Evolutionary conservation across 345 rosid species (phyloP), one percentile per base, ranked within the genome.

Genomic region (Populus nigra): DNA sequence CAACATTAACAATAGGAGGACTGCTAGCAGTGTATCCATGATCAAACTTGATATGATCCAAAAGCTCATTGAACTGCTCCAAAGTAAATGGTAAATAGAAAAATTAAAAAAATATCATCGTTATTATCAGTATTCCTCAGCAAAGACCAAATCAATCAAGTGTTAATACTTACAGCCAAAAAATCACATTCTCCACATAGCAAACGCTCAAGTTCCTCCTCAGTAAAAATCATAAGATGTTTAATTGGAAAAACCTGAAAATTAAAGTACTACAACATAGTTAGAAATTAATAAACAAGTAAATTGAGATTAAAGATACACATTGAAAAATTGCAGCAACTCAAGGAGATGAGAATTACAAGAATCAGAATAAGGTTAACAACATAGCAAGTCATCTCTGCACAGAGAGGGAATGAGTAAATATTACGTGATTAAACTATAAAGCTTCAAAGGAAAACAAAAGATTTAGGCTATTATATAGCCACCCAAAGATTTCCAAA

Each of bases 11-110:
- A 69, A 95, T 76, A 1, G 98, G 97, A 77, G 89, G 92, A 84
- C 99, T 95, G 88, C 99, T 93, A 31, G 94, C 91, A n/a, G 99
- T 92, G 82, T 95, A 95, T 84, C 98, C 99, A 76, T 95, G 99
- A 87, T 95, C 99, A 49, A 93, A 93, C 89, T 95, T 95, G 83
- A 95, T 84, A 84, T 95, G 94, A 84, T 95, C 98, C 87, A 88
- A 76, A 43, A 93, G 89, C 80, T 93, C 96, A 75, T 87, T 88
- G 78, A 85, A 86, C 97, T 93, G 93, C 84, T 75, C 39, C 33
- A 62, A 68, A 73, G 53, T 18, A 49, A 63, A 63, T 23, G 38
- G 18, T 18, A 50, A 5, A 50, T 50, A 50, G 57, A 50, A 5
- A 53, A 68, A 71, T 27, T 61, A 50, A 35, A n/a, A 59, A 59